Evolutionary conservation across 495 filamentous ascomycete species (phyloP).

Genomic region (Saxophila tyrrhenica): DNA sequence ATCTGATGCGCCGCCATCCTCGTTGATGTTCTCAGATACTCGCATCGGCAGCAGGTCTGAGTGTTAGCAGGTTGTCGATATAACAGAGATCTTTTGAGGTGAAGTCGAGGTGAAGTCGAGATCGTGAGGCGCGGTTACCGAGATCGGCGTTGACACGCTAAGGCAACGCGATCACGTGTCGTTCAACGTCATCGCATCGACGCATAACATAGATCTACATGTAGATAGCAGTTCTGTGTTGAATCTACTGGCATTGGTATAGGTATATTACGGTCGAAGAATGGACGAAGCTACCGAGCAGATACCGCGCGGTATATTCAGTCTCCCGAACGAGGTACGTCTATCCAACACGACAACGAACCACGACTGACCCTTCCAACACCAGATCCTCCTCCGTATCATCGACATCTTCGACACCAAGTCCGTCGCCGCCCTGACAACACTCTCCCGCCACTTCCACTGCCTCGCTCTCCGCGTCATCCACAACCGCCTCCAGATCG

Average conservation of each 20-base stretch:
- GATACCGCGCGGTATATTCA: slow-evolving; percentile 25
- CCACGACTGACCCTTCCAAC: neutral
- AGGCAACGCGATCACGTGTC: neutral
- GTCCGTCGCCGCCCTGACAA: slow-evolving; percentile 47
- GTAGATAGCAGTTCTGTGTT: too few relatives aligned
- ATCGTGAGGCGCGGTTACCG: too few relatives aligned
- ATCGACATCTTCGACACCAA: slow-evolving; percentile 49
- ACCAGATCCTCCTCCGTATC: slow-evolving; percentile 56
- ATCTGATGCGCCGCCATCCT: neutral
- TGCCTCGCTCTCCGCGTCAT: slow-evolving; percentile 56
- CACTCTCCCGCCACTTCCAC: slow-evolving; percentile 56
- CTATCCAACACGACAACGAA: neutral
- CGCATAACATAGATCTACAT: too few relatives aligned
- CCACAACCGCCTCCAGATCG: slow-evolving; percentile 49
- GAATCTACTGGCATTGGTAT: too few relatives aligned
- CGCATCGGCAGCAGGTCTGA: neutral
- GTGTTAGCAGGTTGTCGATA: too few relatives aligned
- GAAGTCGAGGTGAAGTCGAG: neutral
- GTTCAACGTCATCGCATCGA: too few relatives aligned
- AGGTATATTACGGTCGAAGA: too few relatives aligned
- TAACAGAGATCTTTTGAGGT: too few relatives aligned
- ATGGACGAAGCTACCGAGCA: too few relatives aligned
- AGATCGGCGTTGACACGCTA: neutral
- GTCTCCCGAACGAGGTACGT: slow-evolving; percentile 41
- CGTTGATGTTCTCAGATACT: neutral